Evolutionary conservation across 805 yeast genomes (phyloP).

Genomic region (Ogataea methanolica): DNA sequence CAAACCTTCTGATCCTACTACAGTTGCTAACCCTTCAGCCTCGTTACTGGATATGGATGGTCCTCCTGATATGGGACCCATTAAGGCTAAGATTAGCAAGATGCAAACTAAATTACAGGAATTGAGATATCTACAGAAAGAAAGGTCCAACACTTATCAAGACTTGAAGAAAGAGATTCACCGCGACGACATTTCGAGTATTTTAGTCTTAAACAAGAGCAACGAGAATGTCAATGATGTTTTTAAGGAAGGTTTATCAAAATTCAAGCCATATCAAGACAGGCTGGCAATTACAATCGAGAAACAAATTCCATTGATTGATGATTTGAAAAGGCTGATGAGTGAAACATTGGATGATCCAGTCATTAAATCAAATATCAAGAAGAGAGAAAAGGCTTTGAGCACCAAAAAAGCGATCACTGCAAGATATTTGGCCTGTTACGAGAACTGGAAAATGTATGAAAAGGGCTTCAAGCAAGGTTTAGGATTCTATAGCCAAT

Average conservation of each 20-base stretch:
- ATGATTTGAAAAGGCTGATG: constrained; percentile 39
- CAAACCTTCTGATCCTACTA: constrained; percentile 6
- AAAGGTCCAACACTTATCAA: constrained; percentile 54
- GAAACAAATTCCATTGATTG: constrained; percentile 52
- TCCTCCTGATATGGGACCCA: constrained; percentile 21
- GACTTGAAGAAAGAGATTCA: constrained; percentile 69
- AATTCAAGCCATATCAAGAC: constrained; percentile 64
- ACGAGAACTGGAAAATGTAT: constrained; percentile 54
- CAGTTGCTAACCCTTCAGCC: constrained; percentile 25
- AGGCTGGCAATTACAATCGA: constrained; percentile 66
- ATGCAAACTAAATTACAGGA: constrained; percentile 58
- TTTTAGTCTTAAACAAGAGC: constrained; percentile 53
- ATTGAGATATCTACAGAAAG: constrained; percentile 57
- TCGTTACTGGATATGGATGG: constrained; percentile 68
- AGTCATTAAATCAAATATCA: constrained; percentile 40
- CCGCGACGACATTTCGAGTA: constrained; percentile 78
- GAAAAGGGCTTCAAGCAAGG: constrained; percentile 60
- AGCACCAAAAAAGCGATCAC: constrained; percentile 34
- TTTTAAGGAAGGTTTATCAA: constrained; percentile 69
- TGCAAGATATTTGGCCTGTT: constrained; percentile 43
- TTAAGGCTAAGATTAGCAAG: constrained; percentile 36
- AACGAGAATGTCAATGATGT: constrained; percentile 42
- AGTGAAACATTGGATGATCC: constrained; percentile 40
- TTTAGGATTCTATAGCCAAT: constrained; percentile 52
- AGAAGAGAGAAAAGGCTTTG: constrained; percentile 36